Conservation (phyloP, 441 rosid genomes). For the Erodium moschatum region DNA sequence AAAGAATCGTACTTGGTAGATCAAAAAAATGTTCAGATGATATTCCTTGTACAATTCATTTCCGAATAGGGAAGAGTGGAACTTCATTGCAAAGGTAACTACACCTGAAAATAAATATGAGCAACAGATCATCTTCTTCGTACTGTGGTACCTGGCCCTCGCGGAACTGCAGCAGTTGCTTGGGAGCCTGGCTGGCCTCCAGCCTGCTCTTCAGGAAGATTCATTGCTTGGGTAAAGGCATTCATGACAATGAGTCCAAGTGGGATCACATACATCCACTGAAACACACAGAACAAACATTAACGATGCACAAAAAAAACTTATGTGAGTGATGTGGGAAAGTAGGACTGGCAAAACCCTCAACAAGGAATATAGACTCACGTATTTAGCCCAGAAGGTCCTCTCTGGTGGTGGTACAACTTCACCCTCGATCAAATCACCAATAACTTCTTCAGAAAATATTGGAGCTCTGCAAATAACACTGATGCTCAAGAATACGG, state of each 20-base stretch:
- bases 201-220: constrained; percentile 66
- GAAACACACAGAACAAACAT: constrained; percentile 16
- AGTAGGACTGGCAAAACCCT: neutral
- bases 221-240: constrained; percentile 83
- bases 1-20: too few relatives aligned
- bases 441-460: constrained; percentile 53
- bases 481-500: neutral
- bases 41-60: neutral
- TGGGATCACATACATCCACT: constrained; percentile 97
- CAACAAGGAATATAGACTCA: constrained; percentile 28
- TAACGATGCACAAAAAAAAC: neutral
- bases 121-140: constrained; percentile 54
- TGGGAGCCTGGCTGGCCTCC: constrained; percentile 45
- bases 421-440: constrained; percentile 66
- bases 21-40: too few relatives aligned
- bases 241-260: constrained; percentile 82
- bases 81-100: neutral
- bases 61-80: neutral
- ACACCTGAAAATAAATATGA: too few relatives aligned
- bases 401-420: constrained; percentile 61
- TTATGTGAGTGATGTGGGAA: neutral
- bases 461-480: constrained; percentile 53
- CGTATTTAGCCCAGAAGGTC: constrained; percentile 95
- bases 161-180: constrained; percentile 36
- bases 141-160: constrained; percentile 42